phyloP scores from a whole-genome alignment of 768 basidiomycete species.

The Phlebiopsis gigantea region DNA sequence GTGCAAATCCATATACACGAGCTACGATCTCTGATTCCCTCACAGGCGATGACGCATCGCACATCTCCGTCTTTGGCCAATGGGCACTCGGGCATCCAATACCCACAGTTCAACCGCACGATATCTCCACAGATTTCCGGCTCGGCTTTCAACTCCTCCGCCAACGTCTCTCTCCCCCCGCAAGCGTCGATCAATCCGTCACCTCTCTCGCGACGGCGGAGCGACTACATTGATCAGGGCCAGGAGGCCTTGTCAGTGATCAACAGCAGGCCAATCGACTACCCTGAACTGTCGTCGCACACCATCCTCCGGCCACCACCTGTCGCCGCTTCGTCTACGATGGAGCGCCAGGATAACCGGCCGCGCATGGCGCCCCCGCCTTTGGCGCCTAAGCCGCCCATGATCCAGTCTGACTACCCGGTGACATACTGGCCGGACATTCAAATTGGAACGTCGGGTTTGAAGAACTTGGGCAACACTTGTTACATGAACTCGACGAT shows the following conservation, averaged over 20 bases:
- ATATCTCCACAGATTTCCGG: constrained; percentile 33
- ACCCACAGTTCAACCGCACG: constrained; percentile 42
- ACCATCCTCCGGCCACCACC: constrained; percentile 75
- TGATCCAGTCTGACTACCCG: constrained; percentile 71
- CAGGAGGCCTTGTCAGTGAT: constrained; percentile 54
- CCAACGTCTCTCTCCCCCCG: constrained; percentile 59
- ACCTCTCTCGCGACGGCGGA: constrained; percentile 63
- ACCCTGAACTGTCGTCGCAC: constrained; percentile 65
- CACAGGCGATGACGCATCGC: constrained; percentile 32
- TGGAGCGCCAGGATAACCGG: constrained; percentile 75
- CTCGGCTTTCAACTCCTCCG: constrained; percentile 37
- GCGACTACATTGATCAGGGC: constrained; percentile 77
- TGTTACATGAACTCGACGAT: constrained; percentile 99
- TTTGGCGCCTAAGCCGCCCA: constrained; percentile 51
- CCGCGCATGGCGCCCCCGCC: constrained; percentile 40
- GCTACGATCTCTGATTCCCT: constrained; percentile 2
- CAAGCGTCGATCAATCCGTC: constrained; percentile 82
- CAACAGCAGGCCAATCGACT: constrained; percentile 60
- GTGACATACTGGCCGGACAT: constrained; percentile 81
- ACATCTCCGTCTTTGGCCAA: constrained; percentile 33
- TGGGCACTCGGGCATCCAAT: constrained; percentile 45
- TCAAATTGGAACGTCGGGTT: constrained; percentile 72
- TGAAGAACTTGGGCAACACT: constrained; percentile 95
- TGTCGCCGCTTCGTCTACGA: constrained; percentile 57
- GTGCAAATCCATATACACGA: constrained; percentile 11